A percentile compares a stretch with the other conserved stretches of the same genome.
These are phyloP conservation scores for Cutaneotrichosporon daszewskae DNA, from an alignment of 1,284 basidiomycete genomes.

Conservation along the genomic window DNA sequence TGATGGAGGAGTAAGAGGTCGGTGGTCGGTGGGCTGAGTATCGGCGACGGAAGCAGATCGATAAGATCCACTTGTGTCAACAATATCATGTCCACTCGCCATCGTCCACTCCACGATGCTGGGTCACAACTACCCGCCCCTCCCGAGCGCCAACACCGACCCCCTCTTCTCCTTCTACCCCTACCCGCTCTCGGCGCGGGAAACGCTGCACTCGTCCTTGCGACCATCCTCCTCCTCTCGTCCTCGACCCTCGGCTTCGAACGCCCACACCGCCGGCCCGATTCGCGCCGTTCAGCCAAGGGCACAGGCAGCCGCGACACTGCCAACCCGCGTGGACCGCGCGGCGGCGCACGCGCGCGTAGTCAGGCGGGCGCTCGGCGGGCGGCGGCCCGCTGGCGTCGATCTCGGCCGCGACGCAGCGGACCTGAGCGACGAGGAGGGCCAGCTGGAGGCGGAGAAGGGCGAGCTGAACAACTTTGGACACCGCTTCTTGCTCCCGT, in stretches of 20 bases:
- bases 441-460: conserved; percentile 31
- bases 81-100: not conserved
- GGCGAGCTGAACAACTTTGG: conserved; percentile 37
- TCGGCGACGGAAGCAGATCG: too few species aligned
- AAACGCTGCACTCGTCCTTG: conserved; percentile 16
- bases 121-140: conserved; percentile 2
- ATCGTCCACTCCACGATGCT: not conserved
- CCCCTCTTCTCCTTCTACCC: conserved; percentile 32
- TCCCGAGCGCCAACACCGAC: conserved; percentile 17
- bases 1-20: not conserved
- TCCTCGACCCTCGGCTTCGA: not conserved
- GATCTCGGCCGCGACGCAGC: conserved; percentile 27
- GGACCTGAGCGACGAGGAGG: conserved; percentile 38
- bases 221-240: not conserved
- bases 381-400: conserved; percentile 27
- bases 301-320: too few species aligned
- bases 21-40: not conserved
- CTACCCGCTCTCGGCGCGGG: conserved; percentile 25
- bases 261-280: not conserved
- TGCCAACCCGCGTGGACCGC: not conserved
- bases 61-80: not conserved
- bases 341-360: conserved; percentile 15
- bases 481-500: conserved; percentile 40
- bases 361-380: conserved; percentile 28
- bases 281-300: too few species aligned